Base-by-base conservation (phyloP, 1,139 yeast genomes). In the Blastobotrys persicus region DNA sequence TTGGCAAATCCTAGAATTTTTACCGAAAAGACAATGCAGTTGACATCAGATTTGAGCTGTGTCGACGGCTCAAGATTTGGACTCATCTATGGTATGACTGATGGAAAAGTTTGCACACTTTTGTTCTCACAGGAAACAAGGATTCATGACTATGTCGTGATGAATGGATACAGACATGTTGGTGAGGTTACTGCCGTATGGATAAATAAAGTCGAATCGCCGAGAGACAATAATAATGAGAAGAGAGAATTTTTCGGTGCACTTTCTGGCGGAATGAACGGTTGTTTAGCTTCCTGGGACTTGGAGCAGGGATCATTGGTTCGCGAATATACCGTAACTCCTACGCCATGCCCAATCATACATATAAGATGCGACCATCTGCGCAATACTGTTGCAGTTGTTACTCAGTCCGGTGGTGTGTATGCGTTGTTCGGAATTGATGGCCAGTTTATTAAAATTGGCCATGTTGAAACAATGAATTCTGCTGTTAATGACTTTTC, bases 61-160 rank as follows among this genome's bases (percentile, higher is more conserved):
- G 54, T 61, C 4, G 66, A 62, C 40, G 65, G 67, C 4, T 63
- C 68, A 7, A 58, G 66, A 41, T 67, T 63, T 46, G 71, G 70
- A 1, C 46, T 67, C 46, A 51, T 61, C 11, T 65, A 55, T 48
- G 70, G 70, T 5, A 55, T 62, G 48, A 41, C 44, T 12, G 55
- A 57, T 37, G 71, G 71, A 4, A 41, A 45, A 13, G 66, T 67
- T 1, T 44, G 57, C 5, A 60, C 60, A 1, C 49, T 59, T 11
- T 45, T 59, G 35, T 58, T 65, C 42, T 58, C 68, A 4, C 60
- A 63, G 14, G 66, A 64, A 31, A 59, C 66, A n/a, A 52, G 67
- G 11, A 58, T 65, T 5, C 54, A 64, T 12, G 66, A 62, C 34
- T 60, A 61, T 52, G 52, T 54, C 12, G 53, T 50, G 9, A 51